Base-by-base conservation (phyloP, 2,329 filamentous ascomycete species). In the Fusarium concolor region DNA sequence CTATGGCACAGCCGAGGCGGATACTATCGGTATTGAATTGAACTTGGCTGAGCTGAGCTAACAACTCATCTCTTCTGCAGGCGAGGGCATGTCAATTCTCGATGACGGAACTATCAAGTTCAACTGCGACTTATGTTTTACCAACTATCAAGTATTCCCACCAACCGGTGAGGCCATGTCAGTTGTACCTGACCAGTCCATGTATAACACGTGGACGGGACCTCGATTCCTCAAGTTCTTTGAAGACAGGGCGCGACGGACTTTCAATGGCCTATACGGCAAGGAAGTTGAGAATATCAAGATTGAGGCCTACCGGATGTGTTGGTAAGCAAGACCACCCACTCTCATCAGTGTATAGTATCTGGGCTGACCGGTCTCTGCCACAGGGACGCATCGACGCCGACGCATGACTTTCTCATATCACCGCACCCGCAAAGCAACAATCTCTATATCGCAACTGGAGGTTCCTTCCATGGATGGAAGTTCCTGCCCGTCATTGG, bases 401-500 rank as follows among this genome's bases (percentile, higher is more conserved):
- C 87, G 1, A 86, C 84, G 10, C 87, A 90, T 75, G 87, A 90
- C 72, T 88, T 88, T 70, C 79, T 90, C 53, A 85, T 90, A 69
- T 83, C 83, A 10, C 83, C 86, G 4, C 81, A 87, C 62, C 76
- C 81, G 8, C 76, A 81, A 68, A 87, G 65, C 60, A 70, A 73
- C 38, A 86, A 86, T 60, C 76, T 91, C 15, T 89, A 85, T 74
- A 74, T 91, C 24, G 88, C 88, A 1, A 86, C 85, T 1, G 88
- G 86, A 14, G 88, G 89, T 2, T 89, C 87, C 14, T 89, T 90
- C 65, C 88, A 90, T 72, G 84, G 85, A 29, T 90, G 85, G 83
- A 90, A 90, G 75, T 89, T 90, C 71, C 78, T 90, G 26, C 88
- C 88, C 1, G 85, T 85, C 24, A 85, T 89, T 65, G 88, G 88